Conservation (phyloP, 306 rosid species). For the Lagenaria siceraria region DNA sequence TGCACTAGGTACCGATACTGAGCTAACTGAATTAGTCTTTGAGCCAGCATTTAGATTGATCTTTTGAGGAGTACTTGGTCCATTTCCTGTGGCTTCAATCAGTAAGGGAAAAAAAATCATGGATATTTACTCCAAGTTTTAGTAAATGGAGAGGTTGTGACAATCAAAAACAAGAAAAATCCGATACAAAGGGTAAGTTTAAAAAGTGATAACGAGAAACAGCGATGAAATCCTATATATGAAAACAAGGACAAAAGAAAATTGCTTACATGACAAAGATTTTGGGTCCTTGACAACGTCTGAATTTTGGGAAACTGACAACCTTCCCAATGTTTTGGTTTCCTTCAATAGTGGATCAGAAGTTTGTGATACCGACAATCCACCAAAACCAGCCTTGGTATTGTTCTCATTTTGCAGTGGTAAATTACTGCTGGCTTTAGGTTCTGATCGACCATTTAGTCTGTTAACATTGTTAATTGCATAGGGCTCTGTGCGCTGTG, state of each 20-base stretch:
- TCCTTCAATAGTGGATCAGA: slow-evolving; percentile 69
- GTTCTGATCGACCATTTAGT: slow-evolving; percentile 68
- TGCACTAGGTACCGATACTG: slow-evolving; percentile 41
- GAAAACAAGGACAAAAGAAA: slow-evolving; percentile 7
- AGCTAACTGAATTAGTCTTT: slow-evolving; percentile 45
- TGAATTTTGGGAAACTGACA: slow-evolving; percentile 85
- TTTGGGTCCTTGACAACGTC: slow-evolving; percentile 72
- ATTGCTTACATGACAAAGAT: slow-evolving; percentile 58
- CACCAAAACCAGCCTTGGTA: slow-evolving; percentile 41
- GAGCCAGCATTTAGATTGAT: slow-evolving; percentile 50
- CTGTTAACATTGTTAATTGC: slow-evolving; percentile 44
- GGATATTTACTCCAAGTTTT: neutral
- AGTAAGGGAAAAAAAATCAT: slow-evolving; percentile 10
- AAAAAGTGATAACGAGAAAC: slow-evolving; percentile 5
- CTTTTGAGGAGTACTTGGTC: slow-evolving; percentile 88
- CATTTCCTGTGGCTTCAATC: slow-evolving; percentile 81
- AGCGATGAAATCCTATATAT: neutral
- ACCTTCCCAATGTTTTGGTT: slow-evolving; percentile 73
- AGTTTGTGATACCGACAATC: slow-evolving; percentile 60
- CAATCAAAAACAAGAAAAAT: neutral
- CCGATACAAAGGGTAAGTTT: slow-evolving; percentile 5
- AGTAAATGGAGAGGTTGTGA: neutral
- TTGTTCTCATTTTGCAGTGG: slow-evolving; percentile 50
- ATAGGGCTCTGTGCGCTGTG: slow-evolving; percentile 87
- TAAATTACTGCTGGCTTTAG: slow-evolving; percentile 61